Base-by-base conservation (phyloP, 2,329 filamentous ascomycete species). In the Claviceps spartinae region DNA sequence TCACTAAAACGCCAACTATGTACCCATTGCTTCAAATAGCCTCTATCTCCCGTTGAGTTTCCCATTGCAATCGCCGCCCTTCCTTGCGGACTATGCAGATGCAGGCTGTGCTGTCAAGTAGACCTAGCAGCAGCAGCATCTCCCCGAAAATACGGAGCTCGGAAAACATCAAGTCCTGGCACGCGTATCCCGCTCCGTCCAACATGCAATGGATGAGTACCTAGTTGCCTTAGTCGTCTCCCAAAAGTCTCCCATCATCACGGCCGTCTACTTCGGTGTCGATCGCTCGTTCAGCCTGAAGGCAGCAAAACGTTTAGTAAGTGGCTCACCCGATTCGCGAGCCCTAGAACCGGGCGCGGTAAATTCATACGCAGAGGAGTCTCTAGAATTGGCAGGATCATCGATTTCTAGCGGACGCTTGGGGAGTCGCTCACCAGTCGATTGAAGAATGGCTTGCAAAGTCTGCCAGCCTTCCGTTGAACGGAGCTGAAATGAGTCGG, bases 381-480 rank as follows among this genome's bases (percentile, higher is more conserved):
- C 56, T 42, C 48, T 41, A 36, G 56, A 54, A 48, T 59, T 57
- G 54, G 58, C 56, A 59, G 58, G 60, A 58, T 58, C 69, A 64
- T 65, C 66, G 62, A 64, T 62, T 59, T 68, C 66, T 63, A 71
- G 72, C 65, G 65, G 69, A 65, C 81, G 86, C 78, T 93, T 94
- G 70, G 83, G 83, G 80, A 85, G 81, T 81, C 85, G 85, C 86
- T 95, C 90, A 95, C 90, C 88, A 79, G 88, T 89, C 81, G 89
- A 86, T 82, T 93, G 82, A 72, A 97, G 80, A 67, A 98, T 95
- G 68, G 86, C 85, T 71, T 91, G 78, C 64, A 98, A 77, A 54
- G 88, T 97, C 69, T 90, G 86, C 93, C 93, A 98, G 63, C 93
- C 93, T 64, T 85, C 79, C 61, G 86, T 90, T 61, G 88, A 85